Conservation (phyloP, 192 early-diverging fungal genomes). For the Podochytrium sp. region DNA sequence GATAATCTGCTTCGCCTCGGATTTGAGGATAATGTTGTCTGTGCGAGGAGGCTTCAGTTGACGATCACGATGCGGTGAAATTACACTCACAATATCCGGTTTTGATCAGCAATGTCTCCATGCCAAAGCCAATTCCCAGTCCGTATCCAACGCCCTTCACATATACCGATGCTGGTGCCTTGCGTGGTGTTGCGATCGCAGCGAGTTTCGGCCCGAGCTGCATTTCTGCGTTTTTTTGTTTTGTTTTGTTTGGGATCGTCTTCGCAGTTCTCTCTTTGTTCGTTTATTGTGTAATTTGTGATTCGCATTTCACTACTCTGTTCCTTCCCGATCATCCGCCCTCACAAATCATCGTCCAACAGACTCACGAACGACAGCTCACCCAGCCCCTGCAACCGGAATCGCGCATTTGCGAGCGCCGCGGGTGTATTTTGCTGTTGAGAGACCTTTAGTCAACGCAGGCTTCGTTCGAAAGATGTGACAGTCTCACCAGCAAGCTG, state of each 20-base stretch:
- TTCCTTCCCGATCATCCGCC: background rate
- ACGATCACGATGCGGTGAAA: background rate
- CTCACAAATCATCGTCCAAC: slow-evolving; percentile 19
- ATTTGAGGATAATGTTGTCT: slow-evolving; percentile 24
- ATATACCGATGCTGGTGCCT: slow-evolving; percentile 15
- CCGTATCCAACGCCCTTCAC: slow-evolving; percentile 6
- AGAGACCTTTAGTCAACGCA: background rate
- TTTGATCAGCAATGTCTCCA: slow-evolving; percentile 24
- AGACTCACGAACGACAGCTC: slow-evolving; percentile 8
- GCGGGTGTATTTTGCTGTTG: slow-evolving; percentile 5
- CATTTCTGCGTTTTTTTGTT: background rate
- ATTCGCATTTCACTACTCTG: background rate
- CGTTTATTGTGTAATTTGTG: no score
- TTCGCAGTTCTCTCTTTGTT: no score
- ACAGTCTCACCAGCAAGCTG: background rate
- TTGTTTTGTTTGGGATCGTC: no score
- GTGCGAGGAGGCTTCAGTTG: background rate
- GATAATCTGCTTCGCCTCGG: slow-evolving; percentile 24
- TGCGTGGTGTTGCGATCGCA: slow-evolving; percentile 1
- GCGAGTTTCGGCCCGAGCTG: slow-evolving; percentile 9
- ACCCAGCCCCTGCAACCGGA: background rate
- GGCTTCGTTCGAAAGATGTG: background rate
- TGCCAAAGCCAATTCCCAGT: slow-evolving; percentile 6
- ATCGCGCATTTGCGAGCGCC: background rate
- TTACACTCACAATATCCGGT: slow-evolving; percentile 18